These are phyloP conservation scores for Arachis stenosperma DNA, from an alignment of 306 rosid species.

Conservation along the genomic window DNA sequence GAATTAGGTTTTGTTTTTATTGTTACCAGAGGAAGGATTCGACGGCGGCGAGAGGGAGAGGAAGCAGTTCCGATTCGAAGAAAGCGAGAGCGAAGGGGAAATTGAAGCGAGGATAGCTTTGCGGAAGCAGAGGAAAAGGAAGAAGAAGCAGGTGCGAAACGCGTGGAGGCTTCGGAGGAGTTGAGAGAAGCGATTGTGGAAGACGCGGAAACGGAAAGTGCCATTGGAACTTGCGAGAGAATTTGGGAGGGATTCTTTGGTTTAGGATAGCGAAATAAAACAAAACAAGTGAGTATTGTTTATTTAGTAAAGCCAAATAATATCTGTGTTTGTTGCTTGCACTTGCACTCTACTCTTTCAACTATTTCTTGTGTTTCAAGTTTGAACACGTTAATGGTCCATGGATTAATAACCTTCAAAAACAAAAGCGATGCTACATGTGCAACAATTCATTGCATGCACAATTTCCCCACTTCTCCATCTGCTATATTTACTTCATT, in stretches of 20 bases:
- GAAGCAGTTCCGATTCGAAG: conserved; percentile 47
- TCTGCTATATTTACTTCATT: background rate
- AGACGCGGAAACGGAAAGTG: conserved; percentile 64
- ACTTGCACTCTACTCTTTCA: background rate
- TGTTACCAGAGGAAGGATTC: conserved; percentile 63
- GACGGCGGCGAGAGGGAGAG: conserved; percentile 45
- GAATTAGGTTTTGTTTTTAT: background rate
- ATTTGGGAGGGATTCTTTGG: background rate
- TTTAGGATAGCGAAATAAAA: no score
- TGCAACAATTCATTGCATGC: background rate
- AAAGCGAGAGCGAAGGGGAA: conserved; percentile 52
- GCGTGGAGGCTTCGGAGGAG: conserved; percentile 49
- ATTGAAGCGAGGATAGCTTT: conserved; percentile 47
- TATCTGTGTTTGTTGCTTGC: background rate
- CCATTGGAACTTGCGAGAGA: conserved; percentile 49
- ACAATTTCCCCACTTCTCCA: background rate
- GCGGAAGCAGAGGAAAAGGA: conserved; percentile 41
- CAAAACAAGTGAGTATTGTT: no score
- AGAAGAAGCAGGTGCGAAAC: conserved; percentile 27
- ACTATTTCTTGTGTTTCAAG: no score
- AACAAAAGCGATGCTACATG: background rate
- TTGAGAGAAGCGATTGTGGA: conserved; percentile 43
- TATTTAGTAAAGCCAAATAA: no score
- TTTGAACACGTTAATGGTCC: no score
- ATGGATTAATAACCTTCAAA: no score